Conservation (phyloP, 2,329 filamentous ascomycete genomes). For the Pseudogymnoascus sp. region DNA sequence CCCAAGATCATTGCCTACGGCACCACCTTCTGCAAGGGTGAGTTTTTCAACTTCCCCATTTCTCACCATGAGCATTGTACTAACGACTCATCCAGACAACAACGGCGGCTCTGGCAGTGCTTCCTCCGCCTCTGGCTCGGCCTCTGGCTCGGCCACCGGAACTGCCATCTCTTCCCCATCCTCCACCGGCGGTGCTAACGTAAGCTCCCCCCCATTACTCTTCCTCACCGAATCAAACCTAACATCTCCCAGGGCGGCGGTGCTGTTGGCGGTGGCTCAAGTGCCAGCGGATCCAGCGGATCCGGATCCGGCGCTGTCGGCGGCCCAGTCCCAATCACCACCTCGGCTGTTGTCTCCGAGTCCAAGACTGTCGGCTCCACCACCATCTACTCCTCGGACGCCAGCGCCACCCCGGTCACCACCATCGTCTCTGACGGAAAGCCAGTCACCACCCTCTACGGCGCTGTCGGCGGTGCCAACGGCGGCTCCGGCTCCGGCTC, state of each 20-base stretch:
- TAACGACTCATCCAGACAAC: background rate
- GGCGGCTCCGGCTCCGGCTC: background rate
- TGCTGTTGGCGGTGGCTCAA: background rate
- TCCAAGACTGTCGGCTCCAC: conserved; percentile 10
- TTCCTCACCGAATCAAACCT: background rate
- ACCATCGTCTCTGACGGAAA: background rate
- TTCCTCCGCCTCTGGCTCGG: background rate
- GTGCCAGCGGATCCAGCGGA: background rate
- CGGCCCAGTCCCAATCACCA: conserved; percentile 2
- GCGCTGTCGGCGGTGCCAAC: background rate
- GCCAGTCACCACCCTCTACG: background rate
- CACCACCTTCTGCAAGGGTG: conserved; percentile 19
- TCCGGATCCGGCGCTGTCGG: background rate
- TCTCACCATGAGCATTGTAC: background rate
- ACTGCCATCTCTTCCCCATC: background rate
- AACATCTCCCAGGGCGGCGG: background rate
- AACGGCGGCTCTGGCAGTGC: background rate
- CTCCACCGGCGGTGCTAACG: background rate
- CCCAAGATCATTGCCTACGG: conserved; percentile 26
- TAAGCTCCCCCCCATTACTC: background rate
- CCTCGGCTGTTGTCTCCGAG: background rate
- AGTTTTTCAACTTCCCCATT: background rate
- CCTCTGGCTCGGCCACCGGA: background rate
- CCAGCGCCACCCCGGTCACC: background rate
- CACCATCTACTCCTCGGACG: conserved; percentile 10